Evolutionary conservation across 192 early-diverging fungal genomes (phyloP), one percentile per base, ranked within the genome.

Genomic region (Linnemannia schmuckeri): DNA sequence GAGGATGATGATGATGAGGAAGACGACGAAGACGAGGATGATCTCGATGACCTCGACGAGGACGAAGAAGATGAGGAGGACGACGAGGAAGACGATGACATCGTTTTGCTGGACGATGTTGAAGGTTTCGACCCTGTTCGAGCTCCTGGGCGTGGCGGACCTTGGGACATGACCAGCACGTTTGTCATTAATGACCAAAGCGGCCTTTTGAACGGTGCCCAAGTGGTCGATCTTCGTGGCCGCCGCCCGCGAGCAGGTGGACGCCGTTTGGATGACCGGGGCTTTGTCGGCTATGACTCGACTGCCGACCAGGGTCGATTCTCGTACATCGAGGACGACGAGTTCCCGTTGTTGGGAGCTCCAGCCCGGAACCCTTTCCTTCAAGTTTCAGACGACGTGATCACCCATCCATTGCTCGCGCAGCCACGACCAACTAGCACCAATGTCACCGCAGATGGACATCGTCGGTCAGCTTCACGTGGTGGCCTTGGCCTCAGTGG

Each of bases 321-420:
- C 72, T 76, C 78, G 24, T 78, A 85, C 54, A 79, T 88, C 33
- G 77, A 80, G 30, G 79, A 82, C 52, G 82, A 89, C 81, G 75
- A 88, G 37, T 73, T 87, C 70, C 82, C 84, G 9, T 82, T 81
- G n/a, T 79, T 87, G 12, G 88, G 88, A 22, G 78, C 88, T 4
- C 81, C 80, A 17, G 79, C 88, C 13, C 83, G 80, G 46, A 82
- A 85, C 47, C 81, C 89, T 22, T 77, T 88, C 73, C 42, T 83
- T 0, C 81, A 82, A 54, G 70, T 75, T 12, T 89, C 88, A n/a
- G 94, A 94, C 76, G 90, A 92, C 78, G 80, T 90, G 54, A 91
- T 92, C 57, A 90, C 93, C 0, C 95, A 96, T 83, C 95, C 95
- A 37, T 81, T 96, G 42, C 87, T 96, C 47, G 88, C 93, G 30